Base-by-base conservation (phyloP, 73 alveolate genomes). In the Symbiodinium pilosum region DNA sequence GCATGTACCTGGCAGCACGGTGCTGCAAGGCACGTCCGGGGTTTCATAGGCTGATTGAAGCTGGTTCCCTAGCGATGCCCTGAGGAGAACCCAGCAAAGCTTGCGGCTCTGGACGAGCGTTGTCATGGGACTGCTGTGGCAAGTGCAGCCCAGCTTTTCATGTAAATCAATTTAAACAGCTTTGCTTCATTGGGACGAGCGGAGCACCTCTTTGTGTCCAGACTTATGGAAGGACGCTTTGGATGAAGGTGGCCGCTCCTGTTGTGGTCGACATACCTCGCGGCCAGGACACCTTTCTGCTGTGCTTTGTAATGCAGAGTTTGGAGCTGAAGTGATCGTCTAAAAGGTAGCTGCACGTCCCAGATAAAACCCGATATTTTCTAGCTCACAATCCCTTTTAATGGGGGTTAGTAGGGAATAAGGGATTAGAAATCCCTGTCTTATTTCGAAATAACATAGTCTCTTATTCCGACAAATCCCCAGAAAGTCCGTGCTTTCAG, bases 251-350 rank as follows among this genome's bases (percentile, higher is more conserved):
- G 47, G 96, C 96, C 7, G 87, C 51, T 34, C 87, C 54, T 18
- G 87, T 69, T 30, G 36, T 91, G 47, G 96, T 91, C 39, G 96
- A 91, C 77, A 91, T 91, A 36, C 96, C 96, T 30, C 96, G 41
- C 14, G 96, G 96, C 14, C 96, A 91, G 96, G 96, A 83, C 30
- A 11, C 81, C 81, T 28, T n/a, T n/a, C n/a, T n/a, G n/a, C n/a
- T n/a, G n/a, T n/a, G n/a, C n/a, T n/a, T n/a, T n/a, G n/a, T n/a
- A n/a, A n/a, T n/a, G n/a, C n/a, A n/a, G n/a, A n/a, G n/a, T n/a
- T n/a, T n/a, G n/a, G n/a, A n/a, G n/a, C n/a, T n/a, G n/a, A n/a
- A n/a, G n/a, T n/a, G n/a, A n/a, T n/a, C n/a, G n/a, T n/a, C n/a
- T n/a, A n/a, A n/a, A n/a, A n/a, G n/a, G n/a, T n/a, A n/a, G n/a